Percentiles rank a stretch among this genome's conserved stretches.
These are phyloP conservation scores for Cutaneotrichosporon sp. DNA, from an alignment of 1,284 basidiomycete genomes.

Conservation along the genomic window DNA sequence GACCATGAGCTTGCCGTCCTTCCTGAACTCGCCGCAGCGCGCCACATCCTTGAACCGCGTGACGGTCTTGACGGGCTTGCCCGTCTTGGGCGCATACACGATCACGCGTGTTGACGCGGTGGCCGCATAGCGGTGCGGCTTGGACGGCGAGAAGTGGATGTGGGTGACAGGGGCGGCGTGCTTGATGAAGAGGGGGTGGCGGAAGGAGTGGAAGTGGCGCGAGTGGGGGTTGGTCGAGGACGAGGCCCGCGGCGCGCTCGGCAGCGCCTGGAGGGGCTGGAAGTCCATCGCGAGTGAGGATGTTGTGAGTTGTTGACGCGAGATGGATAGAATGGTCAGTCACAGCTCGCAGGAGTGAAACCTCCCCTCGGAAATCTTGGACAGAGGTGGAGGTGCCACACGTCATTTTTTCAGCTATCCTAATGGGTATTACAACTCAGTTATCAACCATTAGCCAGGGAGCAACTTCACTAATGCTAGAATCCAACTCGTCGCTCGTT, in stretches of 20 bases:
- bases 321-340: neutral
- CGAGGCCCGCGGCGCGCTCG: conserved; percentile 43
- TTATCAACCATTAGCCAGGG: neutral
- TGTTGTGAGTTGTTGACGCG: neutral
- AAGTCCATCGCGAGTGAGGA: conserved; percentile 47
- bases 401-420: neutral
- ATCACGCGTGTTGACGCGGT: conserved; percentile 92
- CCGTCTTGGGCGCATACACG: conserved; percentile 92
- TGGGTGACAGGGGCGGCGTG: conserved; percentile 92
- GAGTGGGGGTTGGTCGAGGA: conserved; percentile 51
- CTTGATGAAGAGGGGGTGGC: conserved; percentile 65
- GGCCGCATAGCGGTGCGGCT: conserved; percentile 91
- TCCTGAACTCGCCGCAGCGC: conserved; percentile 79
- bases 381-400: neutral
- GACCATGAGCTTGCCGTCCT: conserved; percentile 91
- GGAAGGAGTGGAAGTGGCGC: conserved; percentile 53
- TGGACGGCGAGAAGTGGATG: conserved; percentile 80
- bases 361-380: conserved; percentile 22
- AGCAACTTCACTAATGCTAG: neutral
- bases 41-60: conserved; percentile 96
- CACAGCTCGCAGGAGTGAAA: neutral
- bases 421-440: neutral
- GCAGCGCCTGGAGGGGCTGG: conserved; percentile 46
- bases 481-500: too few relatives aligned
- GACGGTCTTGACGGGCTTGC: conserved; percentile 94